Conservation (phyloP, 345 rosid species). For the Hibiscus tridactylites region DNA sequence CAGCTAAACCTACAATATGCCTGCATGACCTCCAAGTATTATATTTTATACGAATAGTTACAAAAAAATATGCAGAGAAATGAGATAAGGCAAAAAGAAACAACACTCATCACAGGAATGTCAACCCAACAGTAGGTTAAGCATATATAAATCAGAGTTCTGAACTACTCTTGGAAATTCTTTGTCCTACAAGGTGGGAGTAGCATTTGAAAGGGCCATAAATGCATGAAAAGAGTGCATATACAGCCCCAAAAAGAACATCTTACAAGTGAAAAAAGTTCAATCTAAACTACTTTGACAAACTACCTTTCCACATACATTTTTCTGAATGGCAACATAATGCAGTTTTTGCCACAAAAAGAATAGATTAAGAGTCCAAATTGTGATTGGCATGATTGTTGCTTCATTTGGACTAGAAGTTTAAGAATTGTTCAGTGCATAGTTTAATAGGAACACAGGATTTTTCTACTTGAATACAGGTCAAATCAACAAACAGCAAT, state of each 20-base stretch:
- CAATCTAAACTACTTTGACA: constrained; percentile 3
- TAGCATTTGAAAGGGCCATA: neutral
- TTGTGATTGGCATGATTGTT: neutral
- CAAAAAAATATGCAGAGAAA: neutral
- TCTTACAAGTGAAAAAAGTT: neutral
- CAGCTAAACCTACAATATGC: constrained; percentile 78
- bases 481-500: neutral
- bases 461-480: neutral
- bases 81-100: neutral
- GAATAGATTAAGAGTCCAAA: neutral
- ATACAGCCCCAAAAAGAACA: neutral
- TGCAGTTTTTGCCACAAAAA: neutral
- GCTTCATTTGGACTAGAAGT: neutral
- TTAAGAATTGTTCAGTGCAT: neutral
- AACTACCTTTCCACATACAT: neutral
- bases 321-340: neutral
- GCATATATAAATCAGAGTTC: neutral
- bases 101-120: neutral
- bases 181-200: neutral
- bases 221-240: neutral
- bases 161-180: neutral
- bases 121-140: neutral
- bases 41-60: neutral
- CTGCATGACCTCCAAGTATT: constrained; percentile 29
- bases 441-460: neutral